Evolutionary conservation across 1,139 yeast genomes (phyloP), one percentile per base, ranked within the genome.

Genomic region (Hemisphaericaspora subhashii): DNA sequence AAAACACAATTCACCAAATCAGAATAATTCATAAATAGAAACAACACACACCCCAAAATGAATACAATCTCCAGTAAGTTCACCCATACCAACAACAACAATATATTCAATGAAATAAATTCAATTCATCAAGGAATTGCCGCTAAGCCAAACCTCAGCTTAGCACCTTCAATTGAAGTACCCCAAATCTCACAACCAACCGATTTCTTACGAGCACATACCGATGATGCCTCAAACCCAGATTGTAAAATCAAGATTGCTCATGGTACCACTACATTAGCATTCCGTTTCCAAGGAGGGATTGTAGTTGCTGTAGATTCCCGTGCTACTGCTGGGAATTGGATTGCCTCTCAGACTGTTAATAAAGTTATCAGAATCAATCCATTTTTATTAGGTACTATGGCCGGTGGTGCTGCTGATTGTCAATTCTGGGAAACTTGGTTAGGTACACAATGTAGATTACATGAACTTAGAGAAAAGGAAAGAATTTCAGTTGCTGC

Each of bases 371-470:
- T 92, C 59, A 92, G 92, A 63, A 92, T 92, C 67, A 94, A 94
- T 64, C 97, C 98, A 38, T 86, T 86, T 58, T 68, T 92, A 51
- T 76, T 92, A 54, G 99, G 99, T 50, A 92, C 99, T 23, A 83
- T 92, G 97, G 99, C 99, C 26, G 99, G 99, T 67, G 98, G 98
- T 72, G 99, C 99, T 37, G 98, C 98, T 20, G 99, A 92, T 68
- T 92, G 99, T 74, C 98, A 94, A 65, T 94, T 76, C 66, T 92
- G 99, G 99, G 98, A 92, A 68, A 88, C 97, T 21, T 92, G 98
- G 98, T 76, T 92, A 48, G 98, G 98, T 50, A 74, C 96, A 15
- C 98, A 92, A 66, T 92, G 98, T 70, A 78, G 99, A 57, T 71
- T 92, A 54, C 96, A 90, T 62, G 98, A 92, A 64, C 76, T 92